Evolutionary conservation across 108 stramenopile genomes (phyloP).

Genomic region (Nitzschia palea): DNA sequence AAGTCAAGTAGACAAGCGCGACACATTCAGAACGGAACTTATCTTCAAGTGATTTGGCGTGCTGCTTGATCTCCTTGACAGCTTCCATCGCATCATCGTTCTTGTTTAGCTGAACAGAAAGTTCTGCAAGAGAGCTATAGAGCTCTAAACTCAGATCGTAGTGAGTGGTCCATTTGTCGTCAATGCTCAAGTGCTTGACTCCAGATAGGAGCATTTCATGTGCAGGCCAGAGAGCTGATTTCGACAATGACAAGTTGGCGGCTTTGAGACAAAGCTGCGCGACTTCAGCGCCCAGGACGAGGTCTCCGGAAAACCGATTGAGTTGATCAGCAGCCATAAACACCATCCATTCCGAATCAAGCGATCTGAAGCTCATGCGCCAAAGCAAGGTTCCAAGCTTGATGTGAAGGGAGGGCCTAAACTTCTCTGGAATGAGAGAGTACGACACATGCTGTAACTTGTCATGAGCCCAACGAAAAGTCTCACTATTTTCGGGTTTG

Average conservation of each 20-base stretch:
- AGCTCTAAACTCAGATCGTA: conserved; percentile 42
- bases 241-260: conserved; percentile 32
- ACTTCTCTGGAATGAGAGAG: conserved; percentile 23
- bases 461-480: conserved; percentile 46
- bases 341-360: conserved; percentile 31
- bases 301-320: conserved; percentile 18
- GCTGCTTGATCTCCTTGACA: conserved; percentile 11
- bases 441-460: conserved; percentile 37
- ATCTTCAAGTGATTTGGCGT: conserved; percentile 39
- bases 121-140: conserved; percentile 25
- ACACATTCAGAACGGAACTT: conserved; percentile 31
- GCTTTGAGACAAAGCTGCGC: conserved; percentile 35
- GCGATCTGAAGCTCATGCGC: conserved; percentile 5
- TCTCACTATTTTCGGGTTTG: neutral
- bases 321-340: conserved; percentile 47
- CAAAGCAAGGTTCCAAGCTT: conserved; percentile 32
- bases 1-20: neutral
- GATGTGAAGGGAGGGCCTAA: conserved; percentile 15
- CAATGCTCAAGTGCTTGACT: conserved; percentile 10
- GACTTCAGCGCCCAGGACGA: conserved; percentile 19
- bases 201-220: conserved; percentile 28
- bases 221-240: conserved; percentile 42
- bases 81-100: conserved; percentile 12
- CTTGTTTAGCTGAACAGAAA: conserved; percentile 12
- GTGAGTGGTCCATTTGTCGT: conserved; percentile 15